Evolutionary conservation across 2,329 filamentous ascomycete genomes (phyloP).

Genomic region (Paraconiothyrium brasiliense): DNA sequence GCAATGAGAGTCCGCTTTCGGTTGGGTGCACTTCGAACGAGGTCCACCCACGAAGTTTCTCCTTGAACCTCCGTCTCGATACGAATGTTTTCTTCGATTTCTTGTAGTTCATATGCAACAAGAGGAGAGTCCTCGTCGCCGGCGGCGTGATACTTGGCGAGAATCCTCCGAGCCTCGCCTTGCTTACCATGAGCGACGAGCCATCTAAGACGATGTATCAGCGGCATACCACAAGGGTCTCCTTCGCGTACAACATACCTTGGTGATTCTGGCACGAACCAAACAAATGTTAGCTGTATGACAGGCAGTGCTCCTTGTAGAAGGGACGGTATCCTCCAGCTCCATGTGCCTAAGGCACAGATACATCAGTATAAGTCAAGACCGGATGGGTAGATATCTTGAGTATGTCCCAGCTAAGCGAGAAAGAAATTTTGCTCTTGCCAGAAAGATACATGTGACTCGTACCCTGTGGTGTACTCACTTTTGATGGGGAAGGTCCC

Average conservation of each 20-base stretch:
- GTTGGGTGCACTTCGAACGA: slow-evolving; percentile 70
- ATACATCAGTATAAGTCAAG: no score
- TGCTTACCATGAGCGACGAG: slow-evolving; percentile 70
- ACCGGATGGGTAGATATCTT: no score
- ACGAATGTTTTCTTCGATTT: slow-evolving; percentile 71
- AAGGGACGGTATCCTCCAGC: neutral
- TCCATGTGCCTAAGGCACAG: neutral
- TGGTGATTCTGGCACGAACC: neutral
- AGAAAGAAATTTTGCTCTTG: no score
- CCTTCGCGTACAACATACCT: neutral
- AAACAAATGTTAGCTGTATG: neutral
- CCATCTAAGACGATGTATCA: slow-evolving; percentile 69
- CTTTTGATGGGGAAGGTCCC: neutral
- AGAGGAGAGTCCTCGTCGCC: slow-evolving; percentile 63
- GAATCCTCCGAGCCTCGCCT: slow-evolving; percentile 68
- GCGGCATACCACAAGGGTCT: slow-evolving; percentile 70
- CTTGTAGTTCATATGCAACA: slow-evolving; percentile 71
- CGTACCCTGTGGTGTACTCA: no score
- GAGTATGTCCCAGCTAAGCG: no score
- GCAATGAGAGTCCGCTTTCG: slow-evolving; percentile 70
- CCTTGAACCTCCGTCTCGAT: slow-evolving; percentile 63
- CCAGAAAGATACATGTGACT: no score
- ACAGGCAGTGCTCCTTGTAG: neutral
- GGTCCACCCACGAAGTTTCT: slow-evolving; percentile 65
- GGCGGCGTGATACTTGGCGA: slow-evolving; percentile 72